These are phyloP conservation scores for Aspergillus texensis DNA, from an alignment of 2,329 filamentous ascomycete species.

Conservation along the genomic window DNA sequence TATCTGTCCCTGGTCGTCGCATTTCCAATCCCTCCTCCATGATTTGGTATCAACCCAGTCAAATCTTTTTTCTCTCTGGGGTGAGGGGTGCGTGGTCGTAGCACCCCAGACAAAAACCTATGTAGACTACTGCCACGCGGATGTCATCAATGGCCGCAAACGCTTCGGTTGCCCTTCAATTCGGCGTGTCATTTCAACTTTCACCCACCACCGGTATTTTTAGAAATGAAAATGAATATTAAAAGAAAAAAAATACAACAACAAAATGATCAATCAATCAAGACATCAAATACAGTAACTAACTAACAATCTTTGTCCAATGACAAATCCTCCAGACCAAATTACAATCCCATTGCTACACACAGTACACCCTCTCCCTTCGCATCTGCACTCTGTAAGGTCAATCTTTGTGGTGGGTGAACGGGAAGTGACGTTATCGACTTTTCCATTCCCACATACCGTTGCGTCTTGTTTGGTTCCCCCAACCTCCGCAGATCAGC, in stretches of 20 bases:
- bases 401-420: not conserved
- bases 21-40: not conserved
- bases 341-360: not conserved
- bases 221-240: not conserved
- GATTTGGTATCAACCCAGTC: not conserved
- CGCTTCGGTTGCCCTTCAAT: not conserved
- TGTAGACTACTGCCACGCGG: not conserved
- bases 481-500: slow-evolving; percentile 5
- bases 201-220: slow-evolving; percentile 1
- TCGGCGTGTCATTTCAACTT: not conserved
- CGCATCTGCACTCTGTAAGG: not conserved
- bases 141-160: slow-evolving; percentile 1
- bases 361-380: not conserved
- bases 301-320: slow-evolving; percentile 5
- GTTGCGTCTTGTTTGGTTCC: not conserved
- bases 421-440: slow-evolving; percentile 2
- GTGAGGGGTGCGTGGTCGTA: not conserved
- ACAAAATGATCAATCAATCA: not conserved
- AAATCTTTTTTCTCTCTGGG: not conserved
- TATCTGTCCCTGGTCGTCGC: not conserved
- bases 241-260: not conserved
- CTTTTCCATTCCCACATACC: not conserved
- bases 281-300: not conserved
- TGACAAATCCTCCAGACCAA: not conserved
- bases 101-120: not conserved